Percentiles rank a stretch among this genome's conserved stretches.
Conservation (phyloP, 2,329 filamentous ascomycete species). For the Aspergillus brasiliensis region DNA sequence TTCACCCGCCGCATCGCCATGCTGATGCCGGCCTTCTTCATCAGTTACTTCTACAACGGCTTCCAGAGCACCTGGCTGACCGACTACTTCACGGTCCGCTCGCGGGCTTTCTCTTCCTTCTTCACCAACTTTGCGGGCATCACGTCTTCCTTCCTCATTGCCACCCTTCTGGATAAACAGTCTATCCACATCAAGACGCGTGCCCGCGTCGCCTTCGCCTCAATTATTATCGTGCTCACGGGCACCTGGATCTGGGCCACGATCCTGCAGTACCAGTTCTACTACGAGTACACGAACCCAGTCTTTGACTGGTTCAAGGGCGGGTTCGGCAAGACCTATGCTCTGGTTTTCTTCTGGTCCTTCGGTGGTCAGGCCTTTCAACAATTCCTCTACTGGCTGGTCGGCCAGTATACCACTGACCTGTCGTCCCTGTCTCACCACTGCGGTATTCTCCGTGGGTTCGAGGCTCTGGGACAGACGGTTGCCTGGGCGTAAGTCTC, state of each 20-base stretch:
- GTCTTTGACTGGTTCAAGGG: slow-evolving; percentile 16
- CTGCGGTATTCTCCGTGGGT: slow-evolving; percentile 11
- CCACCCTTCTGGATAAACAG: slow-evolving; percentile 10
- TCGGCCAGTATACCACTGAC: slow-evolving; percentile 14
- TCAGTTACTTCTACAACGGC: slow-evolving; percentile 35
- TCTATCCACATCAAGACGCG: slow-evolving; percentile 16
- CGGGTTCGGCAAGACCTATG: slow-evolving; percentile 15
- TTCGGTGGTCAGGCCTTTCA: slow-evolving; percentile 15
- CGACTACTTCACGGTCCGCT: slow-evolving; percentile 13
- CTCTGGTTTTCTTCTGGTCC: slow-evolving; percentile 14
- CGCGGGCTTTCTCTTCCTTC: slow-evolving; percentile 14
- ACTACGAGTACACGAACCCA: slow-evolving; percentile 1
- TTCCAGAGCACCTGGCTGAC: slow-evolving; percentile 29
- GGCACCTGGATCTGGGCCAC: slow-evolving; percentile 16
- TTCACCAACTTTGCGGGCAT: slow-evolving; percentile 16
- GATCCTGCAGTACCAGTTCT: slow-evolving; percentile 14
- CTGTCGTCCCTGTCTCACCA: slow-evolving; percentile 14
- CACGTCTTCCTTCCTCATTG: slow-evolving; percentile 13
- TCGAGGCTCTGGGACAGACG: slow-evolving; percentile 15
- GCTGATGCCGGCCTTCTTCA: slow-evolving; percentile 31
- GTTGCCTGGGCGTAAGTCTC: slow-evolving; percentile 13
- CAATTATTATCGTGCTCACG: slow-evolving; percentile 4
- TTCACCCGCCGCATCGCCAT: slow-evolving; percentile 10
- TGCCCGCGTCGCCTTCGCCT: slow-evolving; percentile 6
- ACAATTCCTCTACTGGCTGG: slow-evolving; percentile 15